phyloP scores from a whole-genome alignment of 1,284 basidiomycete genomes.

The Golubevia pallescens region DNA sequence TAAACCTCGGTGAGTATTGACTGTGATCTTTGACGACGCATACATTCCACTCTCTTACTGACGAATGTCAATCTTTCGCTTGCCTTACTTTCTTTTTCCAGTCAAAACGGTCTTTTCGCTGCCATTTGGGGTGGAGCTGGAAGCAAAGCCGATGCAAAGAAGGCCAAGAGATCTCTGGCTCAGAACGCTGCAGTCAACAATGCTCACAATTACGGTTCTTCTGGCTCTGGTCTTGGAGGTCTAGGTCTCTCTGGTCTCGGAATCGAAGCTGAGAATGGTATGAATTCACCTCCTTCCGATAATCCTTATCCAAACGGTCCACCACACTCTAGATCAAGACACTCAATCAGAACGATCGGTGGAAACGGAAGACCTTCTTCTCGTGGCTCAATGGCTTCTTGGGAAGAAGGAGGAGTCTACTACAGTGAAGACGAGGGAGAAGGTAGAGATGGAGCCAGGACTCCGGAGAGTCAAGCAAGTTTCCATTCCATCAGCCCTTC shows the following conservation, averaged over 20 bases:
- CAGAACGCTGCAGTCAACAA: neutral
- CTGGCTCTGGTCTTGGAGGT: neutral
- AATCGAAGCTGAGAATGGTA: slow-evolving; percentile 1
- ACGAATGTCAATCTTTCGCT: neutral
- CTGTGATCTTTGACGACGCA: neutral
- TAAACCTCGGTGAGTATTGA: neutral
- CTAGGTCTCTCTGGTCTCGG: slow-evolving; percentile 7
- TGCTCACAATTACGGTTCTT: neutral
- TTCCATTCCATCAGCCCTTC: slow-evolving; percentile 9
- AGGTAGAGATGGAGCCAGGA: slow-evolving; percentile 10
- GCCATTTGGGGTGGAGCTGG: neutral
- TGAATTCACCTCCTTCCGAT: neutral
- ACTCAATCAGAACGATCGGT: slow-evolving; percentile 6
- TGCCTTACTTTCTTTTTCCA: neutral
- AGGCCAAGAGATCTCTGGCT: neutral
- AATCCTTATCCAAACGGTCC: neutral
- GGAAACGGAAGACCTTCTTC: slow-evolving; percentile 2
- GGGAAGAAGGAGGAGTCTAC: slow-evolving; percentile 7
- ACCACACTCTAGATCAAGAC: slow-evolving; percentile 7
- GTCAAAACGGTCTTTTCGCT: neutral
- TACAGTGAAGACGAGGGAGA: slow-evolving; percentile 1
- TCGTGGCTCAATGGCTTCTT: neutral
- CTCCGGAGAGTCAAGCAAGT: slow-evolving; percentile 13
- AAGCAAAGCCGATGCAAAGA: neutral
- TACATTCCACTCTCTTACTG: neutral